Conservation (phyloP, 1,284 basidiomycete genomes). For the Cryptococcus sp. region DNA sequence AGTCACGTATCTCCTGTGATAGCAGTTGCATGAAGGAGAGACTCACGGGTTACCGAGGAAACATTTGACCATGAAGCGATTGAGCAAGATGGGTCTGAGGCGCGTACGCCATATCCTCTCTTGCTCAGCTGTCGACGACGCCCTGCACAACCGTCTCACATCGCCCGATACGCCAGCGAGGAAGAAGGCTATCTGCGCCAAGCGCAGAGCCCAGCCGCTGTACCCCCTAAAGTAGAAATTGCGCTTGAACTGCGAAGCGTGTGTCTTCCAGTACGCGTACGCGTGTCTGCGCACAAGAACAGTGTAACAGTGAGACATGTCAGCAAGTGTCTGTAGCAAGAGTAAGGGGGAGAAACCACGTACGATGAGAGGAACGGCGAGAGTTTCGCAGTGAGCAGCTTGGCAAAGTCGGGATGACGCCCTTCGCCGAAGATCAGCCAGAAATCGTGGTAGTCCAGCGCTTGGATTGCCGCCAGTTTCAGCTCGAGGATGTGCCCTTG, state of each 20-base stretch:
- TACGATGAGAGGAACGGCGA: constrained; percentile 72
- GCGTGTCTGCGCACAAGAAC: constrained; percentile 34
- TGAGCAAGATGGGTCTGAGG: constrained; percentile 67
- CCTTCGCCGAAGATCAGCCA: constrained; percentile 75
- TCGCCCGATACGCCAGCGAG: constrained; percentile 64
- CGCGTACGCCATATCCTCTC: constrained; percentile 65
- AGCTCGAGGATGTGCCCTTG: constrained; percentile 79
- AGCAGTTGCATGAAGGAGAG: background rate
- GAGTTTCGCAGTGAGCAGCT: constrained; percentile 66
- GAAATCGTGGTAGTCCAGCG: constrained; percentile 68
- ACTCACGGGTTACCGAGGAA: constrained; percentile 62
- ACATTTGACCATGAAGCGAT: constrained; percentile 63
- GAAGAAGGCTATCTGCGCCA: constrained; percentile 65
- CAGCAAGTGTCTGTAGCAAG: background rate
- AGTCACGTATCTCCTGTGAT: background rate
- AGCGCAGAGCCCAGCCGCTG: constrained; percentile 68
- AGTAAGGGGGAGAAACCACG: constrained; percentile 45
- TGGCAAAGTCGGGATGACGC: constrained; percentile 64
- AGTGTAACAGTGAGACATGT: constrained; percentile 4
- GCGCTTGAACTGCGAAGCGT: constrained; percentile 64
- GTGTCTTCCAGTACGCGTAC: constrained; percentile 66
- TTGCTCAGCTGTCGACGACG: constrained; percentile 64
- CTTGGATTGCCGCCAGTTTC: constrained; percentile 70
- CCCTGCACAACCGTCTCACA: constrained; percentile 63
- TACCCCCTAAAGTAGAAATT: constrained; percentile 77